Conservation (phyloP, 2,329 filamentous ascomycete species). For the Hypoxylon sp. region DNA sequence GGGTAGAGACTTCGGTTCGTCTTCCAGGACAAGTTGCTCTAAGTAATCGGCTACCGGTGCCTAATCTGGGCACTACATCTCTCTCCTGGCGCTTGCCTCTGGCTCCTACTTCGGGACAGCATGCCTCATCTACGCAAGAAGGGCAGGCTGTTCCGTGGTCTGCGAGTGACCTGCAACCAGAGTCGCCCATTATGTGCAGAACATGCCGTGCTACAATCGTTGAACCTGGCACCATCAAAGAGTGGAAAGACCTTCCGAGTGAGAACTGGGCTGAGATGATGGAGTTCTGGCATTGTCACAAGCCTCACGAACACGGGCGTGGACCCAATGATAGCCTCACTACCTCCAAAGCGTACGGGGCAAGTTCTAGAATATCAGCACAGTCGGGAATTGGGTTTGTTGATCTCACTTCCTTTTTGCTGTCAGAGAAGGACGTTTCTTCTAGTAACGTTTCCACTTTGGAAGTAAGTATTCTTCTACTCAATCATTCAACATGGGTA, state of each 20-base stretch:
- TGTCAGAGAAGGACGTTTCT: slow-evolving; percentile 73
- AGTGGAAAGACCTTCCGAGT: slow-evolving; percentile 94
- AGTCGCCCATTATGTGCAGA: slow-evolving; percentile 60
- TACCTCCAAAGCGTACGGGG: slow-evolving; percentile 82
- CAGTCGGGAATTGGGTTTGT: slow-evolving; percentile 79
- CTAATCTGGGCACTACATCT: slow-evolving; percentile 50
- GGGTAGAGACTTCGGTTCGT: slow-evolving; percentile 51
- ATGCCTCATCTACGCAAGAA: slow-evolving; percentile 48
- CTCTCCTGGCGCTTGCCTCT: slow-evolving; percentile 69
- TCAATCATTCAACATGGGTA: slow-evolving; percentile 56
- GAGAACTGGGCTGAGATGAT: slow-evolving; percentile 99
- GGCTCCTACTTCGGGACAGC: neutral
- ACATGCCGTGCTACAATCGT: slow-evolving; percentile 58
- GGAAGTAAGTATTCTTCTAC: slow-evolving; percentile 54
- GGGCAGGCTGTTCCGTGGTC: slow-evolving; percentile 67
- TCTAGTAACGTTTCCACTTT: slow-evolving; percentile 54
- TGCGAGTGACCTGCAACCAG: slow-evolving; percentile 60
- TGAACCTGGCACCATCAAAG: slow-evolving; percentile 55
- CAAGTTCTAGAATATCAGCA: slow-evolving; percentile 79
- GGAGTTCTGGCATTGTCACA: slow-evolving; percentile 99
- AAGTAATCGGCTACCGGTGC: slow-evolving; percentile 56
- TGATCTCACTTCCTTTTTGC: slow-evolving; percentile 81
- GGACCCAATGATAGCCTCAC: slow-evolving; percentile 63
- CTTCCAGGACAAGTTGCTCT: slow-evolving; percentile 60
- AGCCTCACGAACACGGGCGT: slow-evolving; percentile 74